Conservation (phyloP, 202 grass and related monocot species). For the Sporobolus alterniflorus region DNA sequence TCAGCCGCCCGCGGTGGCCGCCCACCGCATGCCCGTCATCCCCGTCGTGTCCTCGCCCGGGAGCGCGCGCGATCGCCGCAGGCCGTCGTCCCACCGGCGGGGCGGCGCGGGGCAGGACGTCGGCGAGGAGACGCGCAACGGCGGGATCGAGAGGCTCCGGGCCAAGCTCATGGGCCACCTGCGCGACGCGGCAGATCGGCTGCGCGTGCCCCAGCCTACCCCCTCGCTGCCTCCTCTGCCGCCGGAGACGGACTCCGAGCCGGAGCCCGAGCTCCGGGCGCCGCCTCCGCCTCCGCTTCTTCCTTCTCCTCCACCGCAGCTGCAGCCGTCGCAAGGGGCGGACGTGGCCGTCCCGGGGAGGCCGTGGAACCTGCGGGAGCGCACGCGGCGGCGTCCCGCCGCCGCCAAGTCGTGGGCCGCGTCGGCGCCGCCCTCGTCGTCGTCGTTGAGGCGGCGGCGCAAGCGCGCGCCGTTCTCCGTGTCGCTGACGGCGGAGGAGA, state of each 20-base stretch:
- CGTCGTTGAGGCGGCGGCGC: conserved; percentile 26
- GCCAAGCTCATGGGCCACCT: conserved; percentile 67
- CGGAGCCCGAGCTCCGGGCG: conserved; percentile 4
- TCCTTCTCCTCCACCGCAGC: neutral
- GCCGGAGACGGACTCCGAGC: neutral
- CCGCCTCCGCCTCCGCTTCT: neutral
- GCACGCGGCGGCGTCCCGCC: conserved; percentile 31
- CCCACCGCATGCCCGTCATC: conserved; percentile 5
- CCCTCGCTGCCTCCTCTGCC: neutral
- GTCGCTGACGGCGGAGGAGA: conserved; percentile 55
- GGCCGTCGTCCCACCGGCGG: conserved; percentile 15
- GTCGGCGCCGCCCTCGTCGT: neutral
- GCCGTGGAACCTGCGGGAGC: conserved; percentile 76
- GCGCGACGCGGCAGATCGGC: conserved; percentile 52
- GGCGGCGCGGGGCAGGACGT: neutral
- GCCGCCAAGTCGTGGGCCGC: conserved; percentile 28
- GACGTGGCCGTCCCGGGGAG: neutral
- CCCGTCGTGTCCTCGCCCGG: neutral
- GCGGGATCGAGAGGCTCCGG: conserved; percentile 40
- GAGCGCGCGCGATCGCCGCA: conserved; percentile 24
- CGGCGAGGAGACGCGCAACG: conserved; percentile 1
- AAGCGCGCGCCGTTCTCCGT: conserved; percentile 63
- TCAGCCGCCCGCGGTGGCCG: neutral
- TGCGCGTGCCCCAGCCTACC: conserved; percentile 5
- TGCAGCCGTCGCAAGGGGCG: neutral